Conservation (phyloP, 768 basidiomycete species). For the Auriculariales sp. region DNA sequence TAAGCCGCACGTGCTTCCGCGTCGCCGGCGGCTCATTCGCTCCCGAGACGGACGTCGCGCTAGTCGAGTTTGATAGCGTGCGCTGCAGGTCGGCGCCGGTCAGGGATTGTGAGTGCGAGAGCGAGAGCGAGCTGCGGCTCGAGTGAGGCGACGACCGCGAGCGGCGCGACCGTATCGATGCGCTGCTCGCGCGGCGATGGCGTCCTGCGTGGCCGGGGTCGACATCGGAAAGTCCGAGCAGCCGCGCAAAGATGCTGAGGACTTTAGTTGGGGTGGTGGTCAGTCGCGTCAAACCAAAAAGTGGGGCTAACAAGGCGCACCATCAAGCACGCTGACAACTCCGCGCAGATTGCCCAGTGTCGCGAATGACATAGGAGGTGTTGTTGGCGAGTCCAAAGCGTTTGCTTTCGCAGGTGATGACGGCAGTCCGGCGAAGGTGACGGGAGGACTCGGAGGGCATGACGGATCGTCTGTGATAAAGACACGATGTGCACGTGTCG, state of each 20-base stretch:
- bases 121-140: neutral
- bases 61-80: neutral
- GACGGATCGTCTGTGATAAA: conserved; percentile 57
- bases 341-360: conserved; percentile 22
- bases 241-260: conserved; percentile 61
- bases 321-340: conserved; percentile 72
- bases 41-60: neutral
- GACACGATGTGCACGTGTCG: conserved; percentile 67
- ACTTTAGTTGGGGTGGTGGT: conserved; percentile 24
- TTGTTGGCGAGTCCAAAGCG: conserved; percentile 29
- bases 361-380: conserved; percentile 13
- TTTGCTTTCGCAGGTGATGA: conserved; percentile 35
- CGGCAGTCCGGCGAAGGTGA: conserved; percentile 7
- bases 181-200: conserved; percentile 63
- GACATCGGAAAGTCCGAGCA: conserved; percentile 57
- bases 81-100: neutral
- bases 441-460: neutral
- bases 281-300: neutral
- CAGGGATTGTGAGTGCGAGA: no score
- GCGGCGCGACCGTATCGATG: conserved; percentile 21
- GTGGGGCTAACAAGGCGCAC: conserved; percentile 23
- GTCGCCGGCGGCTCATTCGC: neutral
- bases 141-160: neutral
- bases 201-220: conserved; percentile 70
- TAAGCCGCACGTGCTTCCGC: neutral